A percentile compares a stretch with the other conserved stretches of the same genome.
Conservation (phyloP, 768 basidiomycete species). For the Peribolospora kevripleyi region DNA sequence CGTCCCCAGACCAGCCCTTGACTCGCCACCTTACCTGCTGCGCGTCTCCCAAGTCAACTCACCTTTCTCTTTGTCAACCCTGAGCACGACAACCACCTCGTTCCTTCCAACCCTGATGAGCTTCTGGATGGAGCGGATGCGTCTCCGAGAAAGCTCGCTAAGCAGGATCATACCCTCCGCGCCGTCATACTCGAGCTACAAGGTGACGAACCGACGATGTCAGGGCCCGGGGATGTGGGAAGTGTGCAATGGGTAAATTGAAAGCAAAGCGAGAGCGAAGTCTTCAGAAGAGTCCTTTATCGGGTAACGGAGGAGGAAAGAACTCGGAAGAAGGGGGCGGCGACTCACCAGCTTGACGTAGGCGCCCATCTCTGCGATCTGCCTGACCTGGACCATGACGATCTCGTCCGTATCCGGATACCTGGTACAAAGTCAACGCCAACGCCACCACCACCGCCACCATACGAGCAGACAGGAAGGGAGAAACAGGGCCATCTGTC, state of each 20-base stretch:
- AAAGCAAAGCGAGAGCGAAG: background rate
- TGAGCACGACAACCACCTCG: slow-evolving; percentile 89
- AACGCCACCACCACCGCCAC: background rate
- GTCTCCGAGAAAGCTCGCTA: slow-evolving; percentile 87
- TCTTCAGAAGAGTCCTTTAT: background rate
- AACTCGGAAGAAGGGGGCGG: background rate
- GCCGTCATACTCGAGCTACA: slow-evolving; percentile 89
- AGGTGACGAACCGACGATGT: background rate
- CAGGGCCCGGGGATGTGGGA: no score
- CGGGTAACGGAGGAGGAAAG: background rate
- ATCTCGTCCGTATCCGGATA: slow-evolving; percentile 66
- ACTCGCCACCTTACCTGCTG: background rate
- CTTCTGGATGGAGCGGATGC: slow-evolving; percentile 92
- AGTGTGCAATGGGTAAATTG: no score
- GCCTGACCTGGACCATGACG: slow-evolving; percentile 98
- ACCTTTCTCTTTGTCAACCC: slow-evolving; percentile 99
- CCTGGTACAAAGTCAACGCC: background rate
- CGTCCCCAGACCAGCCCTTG: no score
- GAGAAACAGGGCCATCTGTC: background rate
- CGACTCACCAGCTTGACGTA: slow-evolving; percentile 79
- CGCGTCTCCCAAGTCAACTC: slow-evolving; percentile 9
- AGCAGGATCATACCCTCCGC: slow-evolving; percentile 98
- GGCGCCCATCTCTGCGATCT: slow-evolving; percentile 98
- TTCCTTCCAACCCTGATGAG: slow-evolving; percentile 92
- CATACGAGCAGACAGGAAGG: background rate